Evolutionary conservation across 176 grass and related monocot species (phyloP).

Genomic region (Tuctoria greenei): DNA sequence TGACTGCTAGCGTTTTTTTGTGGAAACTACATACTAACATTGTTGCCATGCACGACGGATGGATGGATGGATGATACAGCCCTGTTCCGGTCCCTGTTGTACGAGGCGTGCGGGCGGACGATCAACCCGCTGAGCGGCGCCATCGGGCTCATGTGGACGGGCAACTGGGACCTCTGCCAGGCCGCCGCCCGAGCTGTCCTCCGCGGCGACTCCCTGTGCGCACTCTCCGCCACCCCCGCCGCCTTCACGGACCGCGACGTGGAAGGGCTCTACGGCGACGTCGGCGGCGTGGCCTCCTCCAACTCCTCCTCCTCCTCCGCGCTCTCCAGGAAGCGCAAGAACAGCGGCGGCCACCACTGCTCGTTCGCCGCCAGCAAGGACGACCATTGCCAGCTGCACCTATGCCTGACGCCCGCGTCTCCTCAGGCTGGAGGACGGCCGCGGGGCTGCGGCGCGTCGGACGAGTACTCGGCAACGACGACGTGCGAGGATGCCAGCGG

Average conservation of each 20-base stretch:
- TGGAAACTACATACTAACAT: no score
- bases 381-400: neutral
- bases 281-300: constrained; percentile 21
- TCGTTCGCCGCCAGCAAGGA: no score
- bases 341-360: neutral
- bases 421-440: constrained; percentile 2
- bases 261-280: constrained; percentile 49
- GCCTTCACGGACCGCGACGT: constrained; percentile 48
- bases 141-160: constrained; percentile 70
- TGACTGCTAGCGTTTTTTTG: neutral
- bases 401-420: constrained; percentile 57
- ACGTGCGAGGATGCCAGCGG: constrained; percentile 47
- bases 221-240: constrained; percentile 40
- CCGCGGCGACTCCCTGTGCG: constrained; percentile 50
- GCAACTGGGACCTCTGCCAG: constrained; percentile 90
- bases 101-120: constrained; percentile 76
- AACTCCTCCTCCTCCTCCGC: constrained; percentile 39
- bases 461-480: constrained; percentile 59
- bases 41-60: neutral
- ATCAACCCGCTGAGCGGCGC: constrained; percentile 81
- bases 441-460: constrained; percentile 37
- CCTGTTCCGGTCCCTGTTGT: constrained; percentile 67
- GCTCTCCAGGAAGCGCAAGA: constrained; percentile 35
- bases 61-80: constrained; percentile 42
- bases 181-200: constrained; percentile 67